Conservation (phyloP, 805 yeast species). For the Myxozyma sirexii region DNA sequence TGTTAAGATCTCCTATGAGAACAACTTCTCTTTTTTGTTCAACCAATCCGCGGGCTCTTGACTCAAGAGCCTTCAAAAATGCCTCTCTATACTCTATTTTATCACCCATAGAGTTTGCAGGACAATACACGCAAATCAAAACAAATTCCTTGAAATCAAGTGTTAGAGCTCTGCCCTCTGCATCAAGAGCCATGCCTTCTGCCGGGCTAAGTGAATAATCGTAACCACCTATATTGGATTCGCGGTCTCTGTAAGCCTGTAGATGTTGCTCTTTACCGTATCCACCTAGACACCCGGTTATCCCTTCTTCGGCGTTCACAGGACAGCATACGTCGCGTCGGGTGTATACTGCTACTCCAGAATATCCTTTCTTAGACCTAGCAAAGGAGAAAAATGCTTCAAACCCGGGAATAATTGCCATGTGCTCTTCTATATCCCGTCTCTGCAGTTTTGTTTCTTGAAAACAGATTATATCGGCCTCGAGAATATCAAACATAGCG, state of each 20-base stretch:
- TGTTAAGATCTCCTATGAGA: constrained; percentile 87
- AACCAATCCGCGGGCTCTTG: constrained; percentile 61
- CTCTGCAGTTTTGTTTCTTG: constrained; percentile 80
- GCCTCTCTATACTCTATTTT: constrained; percentile 57
- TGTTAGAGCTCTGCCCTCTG: constrained; percentile 82
- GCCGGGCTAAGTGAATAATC: constrained; percentile 37
- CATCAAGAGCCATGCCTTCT: constrained; percentile 57
- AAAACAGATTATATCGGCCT: constrained; percentile 77
- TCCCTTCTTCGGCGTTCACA: constrained; percentile 80
- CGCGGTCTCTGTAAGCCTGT: constrained; percentile 39
- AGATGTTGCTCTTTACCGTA: constrained; percentile 26
- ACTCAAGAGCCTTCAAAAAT: constrained; percentile 62
- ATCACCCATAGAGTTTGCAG: constrained; percentile 82
- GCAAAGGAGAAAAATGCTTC: constrained; percentile 73
- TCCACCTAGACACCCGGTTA: constrained; percentile 64
- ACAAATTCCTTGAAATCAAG: constrained; percentile 59
- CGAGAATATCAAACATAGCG: constrained; percentile 54
- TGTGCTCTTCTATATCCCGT: constrained; percentile 50
- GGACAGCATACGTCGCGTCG: constrained; percentile 48
- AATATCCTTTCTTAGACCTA: constrained; percentile 70
- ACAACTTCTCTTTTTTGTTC: constrained; percentile 66
- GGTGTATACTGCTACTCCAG: constrained; percentile 88
- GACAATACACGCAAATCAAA: constrained; percentile 73
- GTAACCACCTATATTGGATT: constrained; percentile 34
- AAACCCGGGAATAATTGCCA: constrained; percentile 60